These are phyloP conservation scores for Cordyceps cateniannulata DNA, from an alignment of 2,329 filamentous ascomycete species.

Conservation along the genomic window DNA sequence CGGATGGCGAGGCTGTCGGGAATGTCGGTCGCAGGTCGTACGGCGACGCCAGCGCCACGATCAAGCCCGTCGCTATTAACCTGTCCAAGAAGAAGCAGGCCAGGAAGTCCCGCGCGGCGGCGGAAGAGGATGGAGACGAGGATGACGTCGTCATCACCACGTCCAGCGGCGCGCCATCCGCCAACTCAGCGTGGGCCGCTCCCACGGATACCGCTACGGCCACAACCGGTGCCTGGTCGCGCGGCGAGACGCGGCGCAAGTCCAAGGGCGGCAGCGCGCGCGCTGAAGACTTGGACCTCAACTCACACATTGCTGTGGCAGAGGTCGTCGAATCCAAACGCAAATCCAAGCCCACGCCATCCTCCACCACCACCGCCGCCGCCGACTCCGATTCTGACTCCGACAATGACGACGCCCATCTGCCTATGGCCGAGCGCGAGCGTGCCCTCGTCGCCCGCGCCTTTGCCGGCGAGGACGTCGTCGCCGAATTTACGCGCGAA, in stretches of 20 bases:
- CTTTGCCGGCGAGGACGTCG: constrained; percentile 84
- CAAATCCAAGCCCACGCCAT: constrained; percentile 16
- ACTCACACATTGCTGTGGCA: constrained; percentile 21
- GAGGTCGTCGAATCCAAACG: constrained; percentile 21
- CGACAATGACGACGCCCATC: constrained; percentile 41
- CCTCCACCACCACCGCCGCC: constrained; percentile 22
- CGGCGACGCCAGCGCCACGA: constrained; percentile 40
- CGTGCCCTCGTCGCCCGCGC: constrained; percentile 69
- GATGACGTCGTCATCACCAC: constrained; percentile 23
- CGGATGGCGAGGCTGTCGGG: constrained; percentile 42
- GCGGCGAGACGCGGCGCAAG: constrained; percentile 30
- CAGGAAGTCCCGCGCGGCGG: constrained; percentile 21
- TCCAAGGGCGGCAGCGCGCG: constrained; percentile 23
- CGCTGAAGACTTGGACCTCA: constrained; percentile 35
- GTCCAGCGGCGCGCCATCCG: constrained; percentile 12
- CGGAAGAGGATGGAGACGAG: constrained; percentile 21
- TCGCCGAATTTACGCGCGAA: constrained; percentile 71
- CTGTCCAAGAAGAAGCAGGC: constrained; percentile 20
- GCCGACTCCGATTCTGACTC: constrained; percentile 32
- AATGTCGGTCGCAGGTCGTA: constrained; percentile 66
- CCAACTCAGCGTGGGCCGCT: constrained; percentile 18
- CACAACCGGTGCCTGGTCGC: constrained; percentile 37
- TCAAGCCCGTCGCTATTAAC: constrained; percentile 25
- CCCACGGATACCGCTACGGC: constrained; percentile 19
- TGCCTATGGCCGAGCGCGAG: constrained; percentile 53